Percentiles rank a stretch among this genome's conserved stretches.
These are phyloP conservation scores for Leptomonas seymouri DNA, from an alignment of 208 protist genomes.

Conservation along the genomic window DNA sequence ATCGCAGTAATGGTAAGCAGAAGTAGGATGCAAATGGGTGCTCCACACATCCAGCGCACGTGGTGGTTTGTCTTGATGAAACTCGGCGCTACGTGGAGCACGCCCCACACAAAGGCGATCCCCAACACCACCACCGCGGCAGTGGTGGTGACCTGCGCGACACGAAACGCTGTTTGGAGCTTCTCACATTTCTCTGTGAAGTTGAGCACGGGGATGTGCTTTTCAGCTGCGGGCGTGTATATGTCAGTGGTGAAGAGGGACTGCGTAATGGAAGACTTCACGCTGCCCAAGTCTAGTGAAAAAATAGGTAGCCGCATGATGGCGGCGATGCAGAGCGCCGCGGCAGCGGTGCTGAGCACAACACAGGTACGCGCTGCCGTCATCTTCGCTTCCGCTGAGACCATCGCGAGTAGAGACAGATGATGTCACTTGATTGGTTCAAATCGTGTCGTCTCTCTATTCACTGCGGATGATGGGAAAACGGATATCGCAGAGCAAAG, in stretches of 20 bases:
- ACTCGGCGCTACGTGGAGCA: slow-evolving; percentile 23
- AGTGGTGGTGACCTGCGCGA: slow-evolving; percentile 25
- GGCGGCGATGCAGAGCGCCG: slow-evolving; percentile 6
- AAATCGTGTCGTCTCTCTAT: background rate
- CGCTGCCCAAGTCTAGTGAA: slow-evolving; percentile 2
- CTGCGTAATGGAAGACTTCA: slow-evolving; percentile 39
- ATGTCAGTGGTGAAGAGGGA: slow-evolving; percentile 37
- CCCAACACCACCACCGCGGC: slow-evolving; percentile 3
- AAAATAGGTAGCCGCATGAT: slow-evolving; percentile 24
- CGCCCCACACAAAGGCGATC: slow-evolving; percentile 16
- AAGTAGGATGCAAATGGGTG: slow-evolving; percentile 19
- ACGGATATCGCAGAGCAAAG: too few species aligned
- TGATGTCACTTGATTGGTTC: too few species aligned
- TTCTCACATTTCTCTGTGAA: slow-evolving; percentile 29
- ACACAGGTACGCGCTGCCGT: slow-evolving; percentile 18
- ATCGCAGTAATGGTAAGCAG: slow-evolving; percentile 1
- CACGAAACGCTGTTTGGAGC: slow-evolving; percentile 26
- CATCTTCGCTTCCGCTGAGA: slow-evolving; percentile 12
- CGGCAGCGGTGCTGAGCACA: slow-evolving; percentile 10
- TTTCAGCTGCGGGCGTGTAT: slow-evolving; percentile 30
- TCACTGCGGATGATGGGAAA: background rate
- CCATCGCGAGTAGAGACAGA: slow-evolving; percentile 7
- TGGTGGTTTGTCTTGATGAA: slow-evolving; percentile 20
- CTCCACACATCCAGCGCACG: slow-evolving; percentile 24
- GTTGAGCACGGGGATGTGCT: slow-evolving; percentile 11